Percentiles rank a stretch among this genome's conserved stretches.
phyloP scores from a whole-genome alignment of 108 stramenopile genomes.

The Nitzschia sp. region DNA sequence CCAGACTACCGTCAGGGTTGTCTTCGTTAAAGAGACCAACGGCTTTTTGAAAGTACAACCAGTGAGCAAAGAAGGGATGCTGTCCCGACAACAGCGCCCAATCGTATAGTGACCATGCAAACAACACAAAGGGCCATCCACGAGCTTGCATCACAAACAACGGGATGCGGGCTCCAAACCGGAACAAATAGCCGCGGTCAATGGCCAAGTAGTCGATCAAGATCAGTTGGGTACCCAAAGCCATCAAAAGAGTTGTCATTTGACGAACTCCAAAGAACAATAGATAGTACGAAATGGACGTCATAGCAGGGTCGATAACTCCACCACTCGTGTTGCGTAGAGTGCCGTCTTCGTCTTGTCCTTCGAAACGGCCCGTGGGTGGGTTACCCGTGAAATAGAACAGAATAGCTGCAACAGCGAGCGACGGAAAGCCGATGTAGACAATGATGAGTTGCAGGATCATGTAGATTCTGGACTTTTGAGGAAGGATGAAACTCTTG shows the following conservation, averaged over 20 bases:
- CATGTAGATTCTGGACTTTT: no score
- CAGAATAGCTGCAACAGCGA: conserved; percentile 24
- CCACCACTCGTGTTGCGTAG: background rate
- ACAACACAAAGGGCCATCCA: conserved; percentile 50
- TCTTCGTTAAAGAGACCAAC: conserved; percentile 11
- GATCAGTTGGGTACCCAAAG: conserved; percentile 23
- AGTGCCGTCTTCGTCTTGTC: background rate
- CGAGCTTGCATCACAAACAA: conserved; percentile 42
- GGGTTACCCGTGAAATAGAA: conserved; percentile 44
- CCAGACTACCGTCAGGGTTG: conserved; percentile 11
- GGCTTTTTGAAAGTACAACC: conserved; percentile 28
- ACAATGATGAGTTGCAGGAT: background rate
- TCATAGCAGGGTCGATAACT: background rate
- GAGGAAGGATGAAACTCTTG: no score
- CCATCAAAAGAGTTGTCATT: conserved; percentile 32
- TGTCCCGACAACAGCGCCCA: conserved; percentile 31
- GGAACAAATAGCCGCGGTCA: conserved; percentile 9
- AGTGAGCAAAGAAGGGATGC: conserved; percentile 33
- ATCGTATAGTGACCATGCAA: conserved; percentile 41
- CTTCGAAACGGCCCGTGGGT: background rate
- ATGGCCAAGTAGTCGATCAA: conserved; percentile 43
- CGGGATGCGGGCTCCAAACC: conserved; percentile 30
- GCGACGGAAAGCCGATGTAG: conserved; percentile 31
- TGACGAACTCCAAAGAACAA: conserved; percentile 38
- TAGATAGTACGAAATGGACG: conserved; percentile 44